These are phyloP conservation scores for Trametes villosa DNA, from an alignment of 768 basidiomycete species.

Conservation along the genomic window DNA sequence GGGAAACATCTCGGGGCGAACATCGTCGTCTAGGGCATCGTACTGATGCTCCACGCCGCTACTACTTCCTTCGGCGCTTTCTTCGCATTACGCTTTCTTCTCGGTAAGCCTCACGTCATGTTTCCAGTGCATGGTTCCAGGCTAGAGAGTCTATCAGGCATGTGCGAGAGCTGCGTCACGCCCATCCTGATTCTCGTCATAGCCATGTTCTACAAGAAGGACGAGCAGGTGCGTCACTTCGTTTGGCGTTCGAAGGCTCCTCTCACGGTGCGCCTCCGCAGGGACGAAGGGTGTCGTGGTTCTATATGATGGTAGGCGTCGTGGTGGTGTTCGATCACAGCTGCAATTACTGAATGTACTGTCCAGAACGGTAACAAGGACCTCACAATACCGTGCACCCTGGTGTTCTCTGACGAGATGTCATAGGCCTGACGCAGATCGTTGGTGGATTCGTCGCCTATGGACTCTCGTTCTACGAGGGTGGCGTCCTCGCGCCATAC, in stretches of 20 bases:
- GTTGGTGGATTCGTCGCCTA: conserved; percentile 71
- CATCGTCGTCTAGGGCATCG: conserved; percentile 60
- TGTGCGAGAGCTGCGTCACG: conserved; percentile 70
- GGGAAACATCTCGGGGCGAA: conserved; percentile 59
- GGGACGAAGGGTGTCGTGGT: conserved; percentile 66
- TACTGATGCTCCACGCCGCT: conserved; percentile 64
- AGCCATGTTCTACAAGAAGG: conserved; percentile 71
- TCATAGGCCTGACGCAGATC: conserved; percentile 49
- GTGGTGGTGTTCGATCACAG: too few species aligned
- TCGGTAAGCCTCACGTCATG: conserved; percentile 43
- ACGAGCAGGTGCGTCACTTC: conserved; percentile 51
- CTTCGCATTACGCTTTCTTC: conserved; percentile 62
- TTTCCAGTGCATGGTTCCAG: neutral
- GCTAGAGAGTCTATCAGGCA: conserved; percentile 43
- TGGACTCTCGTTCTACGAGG: conserved; percentile 59
- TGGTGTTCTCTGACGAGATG: neutral
- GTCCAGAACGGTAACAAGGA: conserved; percentile 52
- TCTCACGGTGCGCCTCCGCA: conserved; percentile 26
- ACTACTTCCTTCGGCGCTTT: conserved; percentile 62
- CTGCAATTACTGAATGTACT: too few species aligned
- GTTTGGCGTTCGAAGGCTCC: neutral
- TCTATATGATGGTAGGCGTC: conserved; percentile 69
- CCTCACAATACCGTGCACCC: neutral
- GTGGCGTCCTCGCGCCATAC: conserved; percentile 54
- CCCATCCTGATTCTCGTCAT: conserved; percentile 65